These are phyloP conservation scores for Marasmius sp. DNA, from an alignment of 1,284 basidiomycete genomes.

Conservation along the genomic window DNA sequence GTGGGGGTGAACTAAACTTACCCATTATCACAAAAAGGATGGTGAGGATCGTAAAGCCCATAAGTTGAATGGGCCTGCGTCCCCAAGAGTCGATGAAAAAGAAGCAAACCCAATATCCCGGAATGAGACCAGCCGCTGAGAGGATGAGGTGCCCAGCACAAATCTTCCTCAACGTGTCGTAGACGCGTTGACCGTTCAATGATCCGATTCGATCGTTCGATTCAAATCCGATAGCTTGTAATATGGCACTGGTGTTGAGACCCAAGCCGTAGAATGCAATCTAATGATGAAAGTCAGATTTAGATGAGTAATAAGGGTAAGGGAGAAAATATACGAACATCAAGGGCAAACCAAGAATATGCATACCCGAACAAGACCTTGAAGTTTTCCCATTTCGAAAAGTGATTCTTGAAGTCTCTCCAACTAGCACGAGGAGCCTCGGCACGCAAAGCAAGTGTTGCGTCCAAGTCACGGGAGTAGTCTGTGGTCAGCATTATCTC, in stretches of 20 bases:
- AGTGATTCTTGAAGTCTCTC: constrained; percentile 64
- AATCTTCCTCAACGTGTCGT: constrained; percentile 52
- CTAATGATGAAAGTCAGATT: constrained; percentile 34
- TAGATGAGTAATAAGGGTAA: constrained; percentile 11
- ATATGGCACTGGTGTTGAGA: constrained; percentile 73
- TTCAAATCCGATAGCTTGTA: constrained; percentile 59
- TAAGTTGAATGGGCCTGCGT: constrained; percentile 74
- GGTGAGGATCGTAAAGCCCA: constrained; percentile 75
- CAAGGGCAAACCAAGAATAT: constrained; percentile 79
- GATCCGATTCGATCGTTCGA: constrained; percentile 35
- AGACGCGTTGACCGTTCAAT: constrained; percentile 38
- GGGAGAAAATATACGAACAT: constrained; percentile 48
- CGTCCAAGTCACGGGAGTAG: constrained; percentile 52
- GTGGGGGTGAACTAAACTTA: too few species aligned
- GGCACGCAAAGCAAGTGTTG: constrained; percentile 55
- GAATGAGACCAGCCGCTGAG: constrained; percentile 68
- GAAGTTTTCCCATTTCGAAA: constrained; percentile 61
- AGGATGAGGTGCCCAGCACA: constrained; percentile 70
- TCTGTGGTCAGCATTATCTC: constrained; percentile 50
- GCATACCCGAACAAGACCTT: constrained; percentile 65
- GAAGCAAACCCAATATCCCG: constrained; percentile 76
- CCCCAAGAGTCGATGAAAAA: constrained; percentile 72
- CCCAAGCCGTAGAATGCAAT: constrained; percentile 86
- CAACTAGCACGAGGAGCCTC: constrained; percentile 65
- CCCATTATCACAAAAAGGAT: constrained; percentile 64